phyloP scores from a whole-genome alignment of 1,139 yeast genomes.

The Sugiyamaella japonica region DNA sequence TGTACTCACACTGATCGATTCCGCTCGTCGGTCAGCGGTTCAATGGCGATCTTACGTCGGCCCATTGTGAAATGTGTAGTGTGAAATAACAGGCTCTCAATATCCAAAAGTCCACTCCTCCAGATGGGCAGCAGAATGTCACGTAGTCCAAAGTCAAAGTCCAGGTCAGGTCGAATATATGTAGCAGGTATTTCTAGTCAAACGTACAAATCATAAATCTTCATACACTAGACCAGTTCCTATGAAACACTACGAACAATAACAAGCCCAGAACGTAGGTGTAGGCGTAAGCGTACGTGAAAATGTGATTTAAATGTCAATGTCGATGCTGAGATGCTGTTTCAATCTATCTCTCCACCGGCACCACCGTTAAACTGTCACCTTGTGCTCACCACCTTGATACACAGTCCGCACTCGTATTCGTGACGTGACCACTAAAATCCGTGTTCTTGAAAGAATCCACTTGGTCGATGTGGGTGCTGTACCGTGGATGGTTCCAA shows the following conservation, averaged over 20 bases:
- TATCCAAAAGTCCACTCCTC: too few relatives aligned
- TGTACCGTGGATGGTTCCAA: neutral
- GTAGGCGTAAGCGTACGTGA: neutral
- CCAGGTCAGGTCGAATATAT: neutral
- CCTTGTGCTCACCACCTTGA: too few relatives aligned
- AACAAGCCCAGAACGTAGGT: neutral
- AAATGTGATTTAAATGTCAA: too few relatives aligned
- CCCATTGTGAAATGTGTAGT: constrained; percentile 60
- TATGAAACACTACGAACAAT: neutral
- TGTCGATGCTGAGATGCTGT: too few relatives aligned
- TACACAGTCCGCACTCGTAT: neutral
- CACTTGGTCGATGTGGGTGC: too few relatives aligned
- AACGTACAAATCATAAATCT: neutral
- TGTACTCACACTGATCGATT: constrained; percentile 54
- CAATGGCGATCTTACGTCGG: constrained; percentile 91
- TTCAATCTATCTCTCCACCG: too few relatives aligned
- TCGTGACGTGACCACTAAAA: neutral
- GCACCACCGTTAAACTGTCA: too few relatives aligned
- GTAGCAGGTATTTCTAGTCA: neutral
- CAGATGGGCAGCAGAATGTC: too few relatives aligned
- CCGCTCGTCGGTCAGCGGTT: constrained; percentile 87
- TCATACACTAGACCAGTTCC: neutral
- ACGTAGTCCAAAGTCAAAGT: neutral
- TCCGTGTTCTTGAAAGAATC: neutral
- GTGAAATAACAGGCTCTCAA: too few relatives aligned